Percentiles rank a stretch among this genome's conserved stretches.
These are phyloP conservation scores for Naumovozyma baii DNA, from an alignment of 805 yeast species.

Conservation along the genomic window DNA sequence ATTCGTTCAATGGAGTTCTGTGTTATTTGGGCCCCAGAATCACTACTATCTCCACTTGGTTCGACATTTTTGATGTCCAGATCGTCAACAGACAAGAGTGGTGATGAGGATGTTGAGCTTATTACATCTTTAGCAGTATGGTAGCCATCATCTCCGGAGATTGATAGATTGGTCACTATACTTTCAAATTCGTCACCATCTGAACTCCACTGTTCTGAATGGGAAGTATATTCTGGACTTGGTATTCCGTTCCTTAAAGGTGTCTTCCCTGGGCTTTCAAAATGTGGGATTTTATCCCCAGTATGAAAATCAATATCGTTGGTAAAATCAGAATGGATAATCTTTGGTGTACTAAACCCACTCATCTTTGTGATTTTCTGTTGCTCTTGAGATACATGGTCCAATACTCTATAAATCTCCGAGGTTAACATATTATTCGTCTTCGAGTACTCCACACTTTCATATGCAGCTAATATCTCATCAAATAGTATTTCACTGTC, in stretches of 20 bases:
- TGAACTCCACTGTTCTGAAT: slow-evolving; percentile 17
- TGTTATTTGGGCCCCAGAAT: not conserved
- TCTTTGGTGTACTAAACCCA: slow-evolving; percentile 1
- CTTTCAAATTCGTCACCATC: slow-evolving; percentile 20
- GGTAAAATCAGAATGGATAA: not conserved
- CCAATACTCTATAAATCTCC: slow-evolving; percentile 16
- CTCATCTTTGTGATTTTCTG: slow-evolving; percentile 4
- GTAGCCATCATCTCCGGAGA: not conserved
- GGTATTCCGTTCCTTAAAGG: slow-evolving; percentile 13
- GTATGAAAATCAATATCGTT: slow-evolving; percentile 1
- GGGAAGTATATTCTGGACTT: slow-evolving; percentile 18
- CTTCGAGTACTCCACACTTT: not conserved
- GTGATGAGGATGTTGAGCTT: not conserved
- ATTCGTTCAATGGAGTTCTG: not conserved
- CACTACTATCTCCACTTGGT: not conserved
- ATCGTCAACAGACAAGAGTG: slow-evolving; percentile 1
- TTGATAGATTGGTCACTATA: not conserved
- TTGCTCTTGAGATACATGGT: slow-evolving; percentile 8
- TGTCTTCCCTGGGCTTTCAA: slow-evolving; percentile 3
- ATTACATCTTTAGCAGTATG: not conserved
- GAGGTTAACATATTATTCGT: slow-evolving; percentile 5
- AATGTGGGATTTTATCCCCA: slow-evolving; percentile 1
- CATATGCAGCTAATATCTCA: slow-evolving; percentile 22
- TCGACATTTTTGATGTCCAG: slow-evolving; percentile 1
- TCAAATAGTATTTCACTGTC: slow-evolving; percentile 20